Percentiles rank a stretch among this genome's conserved stretches.
Conservation (phyloP, 192 early-diverging fungal genomes). For the Chytriomyces confervae region DNA sequence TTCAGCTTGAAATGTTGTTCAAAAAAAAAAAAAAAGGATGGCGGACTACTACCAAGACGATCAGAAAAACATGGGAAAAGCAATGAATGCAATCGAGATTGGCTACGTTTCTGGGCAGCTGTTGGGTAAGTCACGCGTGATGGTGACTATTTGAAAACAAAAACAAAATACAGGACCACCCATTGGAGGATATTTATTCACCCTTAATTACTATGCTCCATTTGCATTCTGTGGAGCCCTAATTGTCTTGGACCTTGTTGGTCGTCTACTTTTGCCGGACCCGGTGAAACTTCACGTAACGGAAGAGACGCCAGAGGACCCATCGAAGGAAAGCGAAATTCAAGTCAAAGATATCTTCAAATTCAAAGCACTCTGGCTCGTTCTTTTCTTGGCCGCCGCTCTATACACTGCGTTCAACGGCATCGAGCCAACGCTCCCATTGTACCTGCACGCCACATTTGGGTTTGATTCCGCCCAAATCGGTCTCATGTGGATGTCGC, state of each 20-base stretch:
- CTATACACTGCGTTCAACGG: slow-evolving; percentile 1
- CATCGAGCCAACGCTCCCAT: slow-evolving; percentile 15
- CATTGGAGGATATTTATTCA: slow-evolving; percentile 40
- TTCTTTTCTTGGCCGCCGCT: slow-evolving; percentile 5
- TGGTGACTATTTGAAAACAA: background rate
- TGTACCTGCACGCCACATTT: background rate
- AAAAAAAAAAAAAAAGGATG: background rate
- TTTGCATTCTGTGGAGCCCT: slow-evolving; percentile 30
- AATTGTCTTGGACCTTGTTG: slow-evolving; percentile 26
- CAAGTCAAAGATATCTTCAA: background rate
- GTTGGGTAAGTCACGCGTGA: background rate
- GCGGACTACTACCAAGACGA: slow-evolving; percentile 2
- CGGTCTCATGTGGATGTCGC: slow-evolving; percentile 16
- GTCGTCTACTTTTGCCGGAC: slow-evolving; percentile 16
- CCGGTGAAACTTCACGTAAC: background rate
- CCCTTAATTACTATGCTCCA: slow-evolving; percentile 26
- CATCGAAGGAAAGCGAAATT: background rate
- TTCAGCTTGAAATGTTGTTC: background rate
- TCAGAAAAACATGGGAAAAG: background rate
- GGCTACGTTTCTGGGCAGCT: background rate
- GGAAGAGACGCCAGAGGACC: background rate
- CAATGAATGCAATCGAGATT: background rate
- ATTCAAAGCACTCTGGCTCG: slow-evolving; percentile 14
- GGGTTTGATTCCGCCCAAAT: background rate
- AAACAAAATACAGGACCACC: slow-evolving; percentile 34